Conservation (phyloP, 1,139 yeast species). For the Debaryomycetaceae sp. region DNA sequence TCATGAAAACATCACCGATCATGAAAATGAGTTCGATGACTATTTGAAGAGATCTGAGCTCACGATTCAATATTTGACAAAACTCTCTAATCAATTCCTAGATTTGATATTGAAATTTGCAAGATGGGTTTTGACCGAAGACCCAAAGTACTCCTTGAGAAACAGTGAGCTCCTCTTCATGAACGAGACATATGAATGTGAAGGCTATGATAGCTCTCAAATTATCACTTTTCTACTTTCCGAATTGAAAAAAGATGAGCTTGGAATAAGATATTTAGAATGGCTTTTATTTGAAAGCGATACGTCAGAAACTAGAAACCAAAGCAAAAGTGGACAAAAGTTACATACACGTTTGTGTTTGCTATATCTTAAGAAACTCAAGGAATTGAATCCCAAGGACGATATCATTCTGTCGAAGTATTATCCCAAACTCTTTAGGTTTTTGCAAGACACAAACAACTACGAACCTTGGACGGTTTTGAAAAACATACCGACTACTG, state of each 20-base stretch:
- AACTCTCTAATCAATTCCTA: slow-evolving; percentile 49
- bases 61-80: slow-evolving; percentile 65
- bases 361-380: slow-evolving; percentile 45
- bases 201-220: slow-evolving; percentile 49
- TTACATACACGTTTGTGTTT: slow-evolving; percentile 55
- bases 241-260: slow-evolving; percentile 19
- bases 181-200: slow-evolving; percentile 63
- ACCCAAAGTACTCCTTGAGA: slow-evolving; percentile 20
- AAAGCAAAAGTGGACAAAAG: slow-evolving; percentile 22
- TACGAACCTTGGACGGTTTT: slow-evolving; percentile 49
- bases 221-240: slow-evolving; percentile 48
- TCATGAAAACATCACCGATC: slow-evolving; percentile 20
- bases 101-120: slow-evolving; percentile 59
- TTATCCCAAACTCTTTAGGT: slow-evolving; percentile 33
- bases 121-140: slow-evolving; percentile 47
- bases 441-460: slow-evolving; percentile 30
- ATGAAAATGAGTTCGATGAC: slow-evolving; percentile 21
- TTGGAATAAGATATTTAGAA: slow-evolving; percentile 60
- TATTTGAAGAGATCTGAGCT: slow-evolving; percentile 42
- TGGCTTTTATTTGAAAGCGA: slow-evolving; percentile 45
- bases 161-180: slow-evolving; percentile 57
- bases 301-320: slow-evolving; percentile 30
- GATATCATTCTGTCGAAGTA: slow-evolving; percentile 14
- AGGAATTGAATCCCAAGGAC: slow-evolving; percentile 11
- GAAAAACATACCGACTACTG: slow-evolving; percentile 34